These are phyloP conservation scores for Pichia sp. DNA, from an alignment of 1,139 yeast genomes.

Conservation along the genomic window DNA sequence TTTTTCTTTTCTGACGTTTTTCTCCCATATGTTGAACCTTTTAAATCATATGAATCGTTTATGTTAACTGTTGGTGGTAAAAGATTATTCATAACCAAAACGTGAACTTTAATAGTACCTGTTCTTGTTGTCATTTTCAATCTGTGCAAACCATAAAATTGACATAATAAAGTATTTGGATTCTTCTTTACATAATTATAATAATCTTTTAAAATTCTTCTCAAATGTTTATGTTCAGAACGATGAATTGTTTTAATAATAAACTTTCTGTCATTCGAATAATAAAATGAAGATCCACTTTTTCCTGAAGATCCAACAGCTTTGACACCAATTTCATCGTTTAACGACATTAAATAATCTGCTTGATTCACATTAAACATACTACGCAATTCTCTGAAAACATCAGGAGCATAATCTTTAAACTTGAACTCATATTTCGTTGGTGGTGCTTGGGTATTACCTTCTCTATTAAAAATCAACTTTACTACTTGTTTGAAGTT, in stretches of 20 bases:
- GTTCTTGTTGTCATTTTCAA: slow-evolving; percentile 74
- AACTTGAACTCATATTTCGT: slow-evolving; percentile 94
- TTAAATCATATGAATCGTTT: slow-evolving; percentile 81
- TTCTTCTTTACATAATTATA: slow-evolving; percentile 73
- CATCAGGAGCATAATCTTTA: slow-evolving; percentile 94
- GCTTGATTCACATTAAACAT: slow-evolving; percentile 90
- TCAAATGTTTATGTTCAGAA: slow-evolving; percentile 79
- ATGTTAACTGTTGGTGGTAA: slow-evolving; percentile 93
- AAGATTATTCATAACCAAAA: slow-evolving; percentile 92
- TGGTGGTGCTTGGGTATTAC: slow-evolving; percentile 86
- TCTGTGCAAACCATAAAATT: slow-evolving; percentile 92
- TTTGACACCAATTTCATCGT: slow-evolving; percentile 86
- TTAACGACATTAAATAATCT: slow-evolving; percentile 85
- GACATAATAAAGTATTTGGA: slow-evolving; percentile 86
- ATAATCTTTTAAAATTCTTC: slow-evolving; percentile 70
- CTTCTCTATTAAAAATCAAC: slow-evolving; percentile 79
- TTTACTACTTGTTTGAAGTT: slow-evolving; percentile 74
- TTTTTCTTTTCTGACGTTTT: slow-evolving; percentile 35
- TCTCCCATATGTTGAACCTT: slow-evolving; percentile 91
- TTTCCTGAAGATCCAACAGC: slow-evolving; percentile 97
- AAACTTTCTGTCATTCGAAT: slow-evolving; percentile 86
- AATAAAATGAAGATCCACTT: slow-evolving; percentile 93
- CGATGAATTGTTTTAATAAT: slow-evolving; percentile 95
- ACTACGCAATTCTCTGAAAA: slow-evolving; percentile 76
- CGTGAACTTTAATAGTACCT: slow-evolving; percentile 67